Percentiles rank a stretch among this genome's conserved stretches.
Conservation (phyloP, 148 eudicot genomes). For the Rhododendron henanense region DNA sequence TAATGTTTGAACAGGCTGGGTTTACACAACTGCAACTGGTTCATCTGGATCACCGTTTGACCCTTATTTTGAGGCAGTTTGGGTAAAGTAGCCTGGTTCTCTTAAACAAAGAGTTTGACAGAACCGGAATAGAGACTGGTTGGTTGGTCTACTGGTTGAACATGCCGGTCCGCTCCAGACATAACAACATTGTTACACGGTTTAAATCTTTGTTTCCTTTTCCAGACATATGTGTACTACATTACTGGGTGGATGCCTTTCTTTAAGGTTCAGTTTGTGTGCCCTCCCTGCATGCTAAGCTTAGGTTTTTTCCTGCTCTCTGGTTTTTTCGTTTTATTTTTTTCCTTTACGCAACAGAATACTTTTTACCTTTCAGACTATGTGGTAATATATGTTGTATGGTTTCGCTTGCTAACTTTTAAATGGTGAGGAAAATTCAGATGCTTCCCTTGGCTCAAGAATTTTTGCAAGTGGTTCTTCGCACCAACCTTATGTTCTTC, state of each 20-base stretch:
- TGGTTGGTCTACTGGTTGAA: not conserved
- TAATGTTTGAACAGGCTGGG: not conserved
- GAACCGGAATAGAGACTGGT: not conserved
- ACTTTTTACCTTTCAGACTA: not conserved
- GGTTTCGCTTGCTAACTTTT: constrained; percentile 3
- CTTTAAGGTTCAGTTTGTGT: not conserved
- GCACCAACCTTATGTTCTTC: constrained; percentile 94
- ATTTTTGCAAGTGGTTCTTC: constrained; percentile 67
- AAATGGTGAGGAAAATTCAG: constrained; percentile 34
- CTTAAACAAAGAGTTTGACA: not conserved
- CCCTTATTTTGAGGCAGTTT: not conserved
- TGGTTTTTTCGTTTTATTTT: not conserved
- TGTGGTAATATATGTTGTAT: not conserved
- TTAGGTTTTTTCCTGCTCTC: not conserved
- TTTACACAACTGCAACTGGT: not conserved
- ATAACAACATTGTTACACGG: not conserved
- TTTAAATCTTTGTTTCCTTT: not conserved
- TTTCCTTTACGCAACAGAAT: not conserved
- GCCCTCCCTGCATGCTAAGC: not conserved
- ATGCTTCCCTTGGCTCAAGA: constrained; percentile 81
- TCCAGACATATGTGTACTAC: not conserved
- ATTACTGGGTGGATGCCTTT: not conserved
- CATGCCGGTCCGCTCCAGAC: not conserved
- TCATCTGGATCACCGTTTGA: not conserved
- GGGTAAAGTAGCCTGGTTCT: not conserved